phyloP scores from a whole-genome alignment of 148 eudicot species.

The Limonium bicolor region DNA sequence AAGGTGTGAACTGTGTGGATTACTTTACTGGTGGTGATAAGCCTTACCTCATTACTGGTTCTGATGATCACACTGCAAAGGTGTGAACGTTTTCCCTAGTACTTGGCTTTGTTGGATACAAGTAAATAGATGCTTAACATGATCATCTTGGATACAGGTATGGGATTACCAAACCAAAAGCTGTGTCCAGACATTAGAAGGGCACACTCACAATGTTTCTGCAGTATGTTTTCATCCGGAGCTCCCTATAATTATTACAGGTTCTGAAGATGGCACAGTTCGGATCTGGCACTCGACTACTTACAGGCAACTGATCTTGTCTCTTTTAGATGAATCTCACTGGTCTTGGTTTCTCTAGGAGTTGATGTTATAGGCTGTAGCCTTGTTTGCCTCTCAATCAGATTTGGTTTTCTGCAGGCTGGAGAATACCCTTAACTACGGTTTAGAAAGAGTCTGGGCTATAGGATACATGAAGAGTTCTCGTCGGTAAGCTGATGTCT shows the following conservation, averaged over 20 bases:
- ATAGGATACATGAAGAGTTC: slow-evolving; percentile 15
- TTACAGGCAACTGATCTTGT: slow-evolving; percentile 28
- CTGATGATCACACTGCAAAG: slow-evolving; percentile 80
- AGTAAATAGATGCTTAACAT: background rate
- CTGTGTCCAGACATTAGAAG: slow-evolving; percentile 69
- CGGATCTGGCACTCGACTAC: slow-evolving; percentile 60
- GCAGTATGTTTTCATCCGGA: slow-evolving; percentile 60
- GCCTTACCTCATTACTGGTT: slow-evolving; percentile 59
- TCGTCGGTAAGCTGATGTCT: slow-evolving; percentile 13
- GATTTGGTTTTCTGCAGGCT: slow-evolving; percentile 10
- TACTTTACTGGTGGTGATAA: slow-evolving; percentile 58
- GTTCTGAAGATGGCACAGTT: slow-evolving; percentile 73
- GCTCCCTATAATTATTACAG: slow-evolving; percentile 57
- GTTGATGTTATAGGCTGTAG: too few relatives aligned
- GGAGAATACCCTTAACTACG: slow-evolving; percentile 25
- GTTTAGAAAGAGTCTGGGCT: slow-evolving; percentile 32
- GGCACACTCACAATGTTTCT: slow-evolving; percentile 74
- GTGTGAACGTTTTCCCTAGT: slow-evolving; percentile 11
- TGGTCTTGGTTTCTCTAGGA: too few relatives aligned
- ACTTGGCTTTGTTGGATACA: background rate
- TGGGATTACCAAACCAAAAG: slow-evolving; percentile 67
- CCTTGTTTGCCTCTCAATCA: background rate
- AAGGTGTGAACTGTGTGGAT: slow-evolving; percentile 77
- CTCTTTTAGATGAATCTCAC: too few relatives aligned
- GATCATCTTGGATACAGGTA: slow-evolving; percentile 21